phyloP scores from a whole-genome alignment of 352 stramenopile species.

The Globisporangium middletonii region DNA sequence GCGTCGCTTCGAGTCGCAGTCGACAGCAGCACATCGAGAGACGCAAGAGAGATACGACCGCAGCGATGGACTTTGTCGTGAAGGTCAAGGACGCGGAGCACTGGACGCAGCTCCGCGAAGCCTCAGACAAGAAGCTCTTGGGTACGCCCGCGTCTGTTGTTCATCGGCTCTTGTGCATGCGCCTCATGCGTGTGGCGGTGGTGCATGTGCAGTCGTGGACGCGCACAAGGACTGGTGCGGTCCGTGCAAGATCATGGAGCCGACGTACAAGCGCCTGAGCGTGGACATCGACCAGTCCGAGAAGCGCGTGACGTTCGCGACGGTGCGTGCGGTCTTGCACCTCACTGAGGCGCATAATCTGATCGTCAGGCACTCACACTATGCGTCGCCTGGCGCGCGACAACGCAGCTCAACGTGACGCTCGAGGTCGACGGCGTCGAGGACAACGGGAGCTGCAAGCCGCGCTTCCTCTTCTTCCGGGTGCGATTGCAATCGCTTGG shows the following conservation, averaged over 20 bases:
- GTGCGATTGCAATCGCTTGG: constrained; percentile 12
- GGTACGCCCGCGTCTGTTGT: constrained; percentile 16
- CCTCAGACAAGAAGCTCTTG: constrained; percentile 58
- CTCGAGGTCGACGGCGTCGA: constrained; percentile 45
- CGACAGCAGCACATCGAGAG: too few species aligned
- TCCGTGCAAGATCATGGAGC: constrained; percentile 72
- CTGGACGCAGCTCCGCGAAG: constrained; percentile 42
- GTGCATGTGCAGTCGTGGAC: constrained; percentile 38
- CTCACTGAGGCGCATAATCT: background rate
- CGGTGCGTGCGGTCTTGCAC: constrained; percentile 20
- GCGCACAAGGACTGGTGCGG: constrained; percentile 69
- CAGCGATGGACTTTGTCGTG: constrained; percentile 38
- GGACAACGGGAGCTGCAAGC: constrained; percentile 58
- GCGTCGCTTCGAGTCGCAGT: background rate
- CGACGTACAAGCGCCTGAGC: constrained; percentile 59
- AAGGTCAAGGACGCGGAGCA: constrained; percentile 60
- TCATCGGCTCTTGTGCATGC: background rate
- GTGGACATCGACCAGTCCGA: constrained; percentile 54
- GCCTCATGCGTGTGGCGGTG: background rate
- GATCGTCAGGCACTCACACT: background rate
- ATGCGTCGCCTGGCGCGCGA: background rate
- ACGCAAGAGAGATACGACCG: background rate
- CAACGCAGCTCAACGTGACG: constrained; percentile 35
- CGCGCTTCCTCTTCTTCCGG: constrained; percentile 56
- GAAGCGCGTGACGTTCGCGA: constrained; percentile 45